Conservation (phyloP, 768 basidiomycete genomes). For the Suillus weaverae region DNA sequence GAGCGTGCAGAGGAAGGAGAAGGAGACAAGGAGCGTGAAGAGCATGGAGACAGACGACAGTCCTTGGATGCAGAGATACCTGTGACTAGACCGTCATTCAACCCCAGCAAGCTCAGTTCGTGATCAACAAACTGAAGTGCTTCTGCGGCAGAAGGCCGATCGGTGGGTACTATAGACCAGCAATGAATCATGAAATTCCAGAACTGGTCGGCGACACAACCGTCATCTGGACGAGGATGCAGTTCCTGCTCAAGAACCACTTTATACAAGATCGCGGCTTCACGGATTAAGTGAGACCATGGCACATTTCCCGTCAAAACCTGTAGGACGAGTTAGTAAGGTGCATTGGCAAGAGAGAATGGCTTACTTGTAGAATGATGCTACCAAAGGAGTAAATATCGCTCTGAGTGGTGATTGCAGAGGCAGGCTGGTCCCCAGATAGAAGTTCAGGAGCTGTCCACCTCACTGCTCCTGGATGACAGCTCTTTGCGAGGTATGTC, state of each 20-base stretch:
- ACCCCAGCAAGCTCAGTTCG: neutral
- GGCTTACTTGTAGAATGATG: neutral
- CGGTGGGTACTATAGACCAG: neutral
- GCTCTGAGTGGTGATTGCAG: neutral
- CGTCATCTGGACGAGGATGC: neutral
- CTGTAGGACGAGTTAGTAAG: neutral
- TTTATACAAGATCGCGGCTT: neutral
- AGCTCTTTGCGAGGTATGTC: neutral
- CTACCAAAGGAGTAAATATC: neutral
- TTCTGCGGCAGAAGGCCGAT: neutral
- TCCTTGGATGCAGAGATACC: neutral
- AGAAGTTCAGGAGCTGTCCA: neutral
- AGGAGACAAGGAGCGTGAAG: neutral
- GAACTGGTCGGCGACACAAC: neutral
- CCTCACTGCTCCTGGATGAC: neutral
- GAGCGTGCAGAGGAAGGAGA: neutral
- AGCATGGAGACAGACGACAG: neutral
- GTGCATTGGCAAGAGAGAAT: neutral
- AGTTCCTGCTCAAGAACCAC: neutral
- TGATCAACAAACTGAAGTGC: neutral
- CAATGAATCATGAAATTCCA: neutral
- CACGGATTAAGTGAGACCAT: neutral
- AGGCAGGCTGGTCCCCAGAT: neutral
- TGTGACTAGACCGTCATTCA: neutral
- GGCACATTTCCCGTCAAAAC: neutral